A percentile compares a stretch with the other conserved stretches of the same genome.
Evolutionary conservation across 305 asterid genomes (phyloP).

Genomic region (Fraxinus nigra): DNA sequence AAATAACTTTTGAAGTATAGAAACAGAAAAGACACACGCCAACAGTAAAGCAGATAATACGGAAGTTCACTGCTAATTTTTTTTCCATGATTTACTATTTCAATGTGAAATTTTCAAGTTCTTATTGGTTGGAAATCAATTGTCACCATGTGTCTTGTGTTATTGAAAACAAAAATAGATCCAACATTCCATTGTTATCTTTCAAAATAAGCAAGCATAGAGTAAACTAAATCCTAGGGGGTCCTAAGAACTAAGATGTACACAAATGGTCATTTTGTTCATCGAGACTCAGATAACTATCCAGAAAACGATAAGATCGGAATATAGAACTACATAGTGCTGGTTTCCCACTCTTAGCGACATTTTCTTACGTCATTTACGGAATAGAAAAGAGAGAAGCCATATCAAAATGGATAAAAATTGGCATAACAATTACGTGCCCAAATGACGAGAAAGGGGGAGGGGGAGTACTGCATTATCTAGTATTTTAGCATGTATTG

Average conservation of each 20-base stretch:
- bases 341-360: background rate
- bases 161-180: background rate
- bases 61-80: background rate
- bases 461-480: background rate
- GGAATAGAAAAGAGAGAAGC: background rate
- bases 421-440: background rate
- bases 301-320: background rate
- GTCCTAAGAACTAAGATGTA: background rate
- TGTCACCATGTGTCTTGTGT: background rate
- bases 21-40: background rate
- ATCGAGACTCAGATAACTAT: background rate
- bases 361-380: background rate
- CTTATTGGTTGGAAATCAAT: too few species aligned
- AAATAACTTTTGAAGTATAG: background rate
- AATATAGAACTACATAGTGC: background rate
- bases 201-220: background rate
- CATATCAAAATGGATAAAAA: background rate
- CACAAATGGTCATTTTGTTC: background rate
- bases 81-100: too few species aligned
- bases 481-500: background rate
- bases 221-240: background rate
- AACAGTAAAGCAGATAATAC: background rate
- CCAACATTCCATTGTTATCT: background rate
- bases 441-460: background rate
- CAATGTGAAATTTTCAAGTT: too few species aligned